Evolutionary conservation across 2,329 filamentous ascomycete species (phyloP).

Genomic region (Fusarium pseudograminearum): DNA sequence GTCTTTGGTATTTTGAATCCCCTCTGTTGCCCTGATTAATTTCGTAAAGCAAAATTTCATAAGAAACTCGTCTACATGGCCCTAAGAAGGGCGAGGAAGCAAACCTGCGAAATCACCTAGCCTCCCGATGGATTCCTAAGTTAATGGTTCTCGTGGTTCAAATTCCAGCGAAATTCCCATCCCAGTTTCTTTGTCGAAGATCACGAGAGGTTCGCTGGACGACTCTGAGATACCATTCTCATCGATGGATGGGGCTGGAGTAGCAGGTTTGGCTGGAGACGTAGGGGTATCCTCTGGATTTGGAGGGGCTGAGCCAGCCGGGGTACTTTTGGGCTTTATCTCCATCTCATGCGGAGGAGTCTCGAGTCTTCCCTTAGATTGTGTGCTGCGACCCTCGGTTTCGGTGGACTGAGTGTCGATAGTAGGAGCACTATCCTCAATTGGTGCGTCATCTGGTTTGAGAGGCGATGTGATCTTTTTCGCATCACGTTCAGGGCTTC

Average conservation of each 20-base stretch:
- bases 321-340: not conserved
- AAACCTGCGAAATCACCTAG: not conserved
- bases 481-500: not conserved
- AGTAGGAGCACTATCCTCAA: not conserved
- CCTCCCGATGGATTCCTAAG: not conserved
- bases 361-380: not conserved
- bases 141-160: slow-evolving; percentile 4
- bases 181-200: not conserved
- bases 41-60: no score
- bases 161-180: slow-evolving; percentile 2
- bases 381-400: not conserved
- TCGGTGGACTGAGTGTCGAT: not conserved
- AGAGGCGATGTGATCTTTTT: not conserved
- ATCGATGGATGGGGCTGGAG: not conserved
- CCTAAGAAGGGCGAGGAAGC: not conserved
- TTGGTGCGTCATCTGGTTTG: not conserved
- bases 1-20: not conserved
- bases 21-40: not conserved
- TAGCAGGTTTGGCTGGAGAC: not conserved
- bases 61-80: not conserved
- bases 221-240: not conserved
- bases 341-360: not conserved
- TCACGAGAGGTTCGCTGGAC: not conserved
- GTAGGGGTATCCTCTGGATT: not conserved
- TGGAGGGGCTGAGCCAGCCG: not conserved